A percentile compares a stretch with the other conserved stretches of the same genome.
phyloP scores from a whole-genome alignment of 306 rosid genomes.

The Leucaena leucocephala region DNA sequence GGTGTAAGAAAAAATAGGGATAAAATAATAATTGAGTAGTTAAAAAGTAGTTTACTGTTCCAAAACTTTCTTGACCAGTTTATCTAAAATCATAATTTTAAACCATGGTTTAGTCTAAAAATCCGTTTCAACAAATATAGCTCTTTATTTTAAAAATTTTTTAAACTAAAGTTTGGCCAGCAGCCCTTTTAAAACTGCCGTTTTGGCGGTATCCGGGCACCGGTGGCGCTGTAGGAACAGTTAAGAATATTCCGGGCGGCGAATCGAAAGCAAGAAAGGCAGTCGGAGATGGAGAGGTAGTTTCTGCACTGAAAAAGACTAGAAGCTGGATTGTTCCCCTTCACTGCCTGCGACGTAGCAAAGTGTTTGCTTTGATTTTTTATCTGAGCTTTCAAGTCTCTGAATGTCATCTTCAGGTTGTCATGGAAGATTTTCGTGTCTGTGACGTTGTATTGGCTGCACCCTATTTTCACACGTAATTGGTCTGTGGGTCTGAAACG shows the following conservation, averaged over 20 bases:
- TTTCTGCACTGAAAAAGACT: conserved; percentile 64
- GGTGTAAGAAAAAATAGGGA: no score
- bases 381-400: conserved; percentile 36
- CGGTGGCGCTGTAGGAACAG: conserved; percentile 52
- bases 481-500: conserved; percentile 49
- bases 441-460: conserved; percentile 56
- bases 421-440: conserved; percentile 33
- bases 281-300: conserved; percentile 55
- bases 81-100: no score
- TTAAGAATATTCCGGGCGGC: conserved; percentile 52
- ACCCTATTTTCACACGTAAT: conserved; percentile 44
- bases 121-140: no score
- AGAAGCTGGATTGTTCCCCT: conserved; percentile 38
- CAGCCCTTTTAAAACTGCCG: no score
- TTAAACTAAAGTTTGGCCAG: no score
- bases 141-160: no score
- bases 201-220: conserved; percentile 67
- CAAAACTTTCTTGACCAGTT: no score
- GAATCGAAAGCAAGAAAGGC: conserved; percentile 47
- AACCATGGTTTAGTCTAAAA: no score
- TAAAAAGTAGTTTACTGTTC: no score
- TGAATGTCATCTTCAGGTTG: conserved; percentile 48
- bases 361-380: conserved; percentile 42
- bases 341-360: conserved; percentile 45
- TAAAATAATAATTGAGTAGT: no score